Conservation (phyloP, 2,329 filamentous ascomycete genomes). For the Grosmannia serpens region DNA sequence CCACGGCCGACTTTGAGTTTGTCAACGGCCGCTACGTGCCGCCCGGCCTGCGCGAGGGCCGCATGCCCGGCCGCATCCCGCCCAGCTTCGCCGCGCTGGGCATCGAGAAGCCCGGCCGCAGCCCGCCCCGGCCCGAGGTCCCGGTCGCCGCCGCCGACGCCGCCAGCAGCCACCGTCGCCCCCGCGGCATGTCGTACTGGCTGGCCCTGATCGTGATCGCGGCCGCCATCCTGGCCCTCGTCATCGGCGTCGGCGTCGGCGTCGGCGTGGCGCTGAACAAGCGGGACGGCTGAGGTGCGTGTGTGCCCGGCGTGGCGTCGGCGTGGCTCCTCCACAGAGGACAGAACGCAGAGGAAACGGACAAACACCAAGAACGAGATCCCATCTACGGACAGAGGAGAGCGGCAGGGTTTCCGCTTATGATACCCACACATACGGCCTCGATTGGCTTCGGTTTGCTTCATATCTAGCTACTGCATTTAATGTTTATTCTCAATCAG, state of each 20-base stretch:
- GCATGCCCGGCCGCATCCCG: constrained; percentile 9
- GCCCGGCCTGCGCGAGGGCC: constrained; percentile 11
- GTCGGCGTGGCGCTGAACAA: not conserved
- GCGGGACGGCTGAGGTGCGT: too few relatives aligned
- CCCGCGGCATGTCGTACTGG: not conserved
- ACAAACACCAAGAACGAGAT: not conserved
- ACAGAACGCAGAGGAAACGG: not conserved
- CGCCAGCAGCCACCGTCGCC: not conserved
- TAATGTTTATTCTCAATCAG: not conserved
- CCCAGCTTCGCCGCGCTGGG: not conserved
- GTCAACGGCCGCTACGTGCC: constrained; percentile 13
- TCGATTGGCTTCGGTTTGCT: not conserved
- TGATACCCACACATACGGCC: not conserved
- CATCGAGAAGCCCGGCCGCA: constrained; percentile 1
- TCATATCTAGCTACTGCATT: not conserved
- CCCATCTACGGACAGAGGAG: not conserved
- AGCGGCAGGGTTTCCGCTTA: not conserved
- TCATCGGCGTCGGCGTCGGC: not conserved
- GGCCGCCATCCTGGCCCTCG: not conserved
- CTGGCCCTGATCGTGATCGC: not conserved
- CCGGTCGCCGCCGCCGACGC: not conserved
- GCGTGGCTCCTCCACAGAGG: not conserved
- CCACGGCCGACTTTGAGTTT: constrained; percentile 10
- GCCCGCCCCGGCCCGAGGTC: not conserved
- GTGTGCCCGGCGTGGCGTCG: too few relatives aligned